Evolutionary conservation across 345 rosid species (phyloP).

Genomic region (Lepidium sativum): DNA sequence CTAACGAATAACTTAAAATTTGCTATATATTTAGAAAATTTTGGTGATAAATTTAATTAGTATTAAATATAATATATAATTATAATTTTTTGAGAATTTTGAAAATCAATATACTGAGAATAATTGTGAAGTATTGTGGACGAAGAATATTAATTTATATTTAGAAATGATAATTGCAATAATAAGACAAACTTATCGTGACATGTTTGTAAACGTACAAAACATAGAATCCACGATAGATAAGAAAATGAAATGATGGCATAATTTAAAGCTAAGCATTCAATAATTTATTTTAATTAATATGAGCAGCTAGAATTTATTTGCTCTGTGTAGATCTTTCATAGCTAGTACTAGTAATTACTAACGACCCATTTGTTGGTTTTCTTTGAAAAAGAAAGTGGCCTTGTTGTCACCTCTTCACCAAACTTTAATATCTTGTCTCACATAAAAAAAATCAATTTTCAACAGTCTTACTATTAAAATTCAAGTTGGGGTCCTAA

Average conservation of each 20-base stretch:
- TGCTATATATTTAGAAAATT: too few relatives aligned
- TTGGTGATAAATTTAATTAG: not conserved
- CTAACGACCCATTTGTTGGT: conserved; percentile 2
- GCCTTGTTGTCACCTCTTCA: conserved; percentile 14
- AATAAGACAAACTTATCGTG: not conserved
- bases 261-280: not conserved
- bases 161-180: not conserved
- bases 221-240: not conserved
- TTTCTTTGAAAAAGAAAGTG: conserved; percentile 3
- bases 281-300: not conserved
- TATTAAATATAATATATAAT: not conserved
- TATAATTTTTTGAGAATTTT: not conserved
- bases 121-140: too few relatives aligned
- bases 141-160: not conserved
- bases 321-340: not conserved
- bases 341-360: not conserved
- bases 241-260: conserved; percentile 5
- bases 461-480: not conserved
- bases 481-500: conserved; percentile 8
- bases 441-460: not conserved
- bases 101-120: too few relatives aligned
- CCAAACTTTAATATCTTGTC: not conserved
- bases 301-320: not conserved
- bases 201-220: not conserved
- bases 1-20: not conserved